A percentile compares a stretch with the other conserved stretches of the same genome.
These are phyloP conservation scores for Fusarium vanettenii DNA, from an alignment of 2,329 filamentous ascomycete species.

Conservation along the genomic window DNA sequence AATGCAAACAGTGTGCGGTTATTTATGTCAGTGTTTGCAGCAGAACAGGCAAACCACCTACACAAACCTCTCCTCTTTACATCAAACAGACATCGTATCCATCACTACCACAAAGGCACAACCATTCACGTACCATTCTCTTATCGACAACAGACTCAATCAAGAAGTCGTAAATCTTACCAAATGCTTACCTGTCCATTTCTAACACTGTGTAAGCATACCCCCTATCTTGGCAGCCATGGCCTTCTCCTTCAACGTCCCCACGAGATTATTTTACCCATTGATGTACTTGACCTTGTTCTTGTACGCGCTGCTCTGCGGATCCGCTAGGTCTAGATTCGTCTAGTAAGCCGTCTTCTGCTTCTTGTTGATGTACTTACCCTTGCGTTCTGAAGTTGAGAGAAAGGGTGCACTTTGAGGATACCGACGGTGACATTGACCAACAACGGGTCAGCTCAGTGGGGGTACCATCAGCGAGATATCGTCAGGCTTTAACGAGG, in stretches of 20 bases:
- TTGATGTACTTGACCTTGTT: neutral
- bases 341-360: neutral
- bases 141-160: neutral
- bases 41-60: neutral
- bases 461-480: conserved; percentile 6
- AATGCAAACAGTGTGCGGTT: neutral
- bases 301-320: neutral
- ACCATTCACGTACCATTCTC: neutral
- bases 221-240: neutral
- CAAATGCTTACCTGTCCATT: neutral
- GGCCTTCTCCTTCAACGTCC: neutral
- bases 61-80: neutral
- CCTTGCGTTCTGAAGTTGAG: neutral
- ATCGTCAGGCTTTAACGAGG: conserved; percentile 11
- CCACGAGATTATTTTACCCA: neutral
- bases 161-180: neutral
- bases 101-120: neutral
- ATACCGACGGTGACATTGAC: conserved; percentile 13
- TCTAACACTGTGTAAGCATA: neutral
- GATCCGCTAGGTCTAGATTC: neutral
- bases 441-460: conserved; percentile 5
- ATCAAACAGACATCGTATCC: neutral
- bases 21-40: neutral
- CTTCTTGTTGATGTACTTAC: neutral
- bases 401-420: neutral